phyloP scores from a whole-genome alignment of 345 rosid species.

The Syzygium grande region DNA sequence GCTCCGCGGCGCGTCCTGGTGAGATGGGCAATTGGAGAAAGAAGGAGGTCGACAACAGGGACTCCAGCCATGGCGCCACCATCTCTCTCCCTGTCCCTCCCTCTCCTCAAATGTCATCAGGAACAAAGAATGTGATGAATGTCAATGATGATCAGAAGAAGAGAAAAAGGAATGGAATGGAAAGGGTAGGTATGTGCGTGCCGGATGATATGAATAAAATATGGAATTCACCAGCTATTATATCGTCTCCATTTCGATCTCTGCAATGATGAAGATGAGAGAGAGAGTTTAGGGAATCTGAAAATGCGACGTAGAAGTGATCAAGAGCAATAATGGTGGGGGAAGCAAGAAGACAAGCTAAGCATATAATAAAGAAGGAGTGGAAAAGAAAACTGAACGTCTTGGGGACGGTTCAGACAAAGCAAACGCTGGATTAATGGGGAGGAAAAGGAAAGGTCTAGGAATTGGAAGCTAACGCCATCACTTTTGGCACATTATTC shows the following conservation, averaged over 20 bases:
- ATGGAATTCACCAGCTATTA: background rate
- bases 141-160: background rate
- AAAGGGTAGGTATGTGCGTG: background rate
- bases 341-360: background rate
- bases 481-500: background rate
- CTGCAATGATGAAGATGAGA: background rate
- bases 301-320: background rate
- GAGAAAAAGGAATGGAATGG: background rate
- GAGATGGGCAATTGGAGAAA: conserved; percentile 2
- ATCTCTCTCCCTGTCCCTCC: background rate
- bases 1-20: conserved; percentile 4
- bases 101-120: background rate
- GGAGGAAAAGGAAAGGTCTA: background rate
- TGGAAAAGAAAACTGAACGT: background rate
- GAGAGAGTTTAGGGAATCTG: background rate
- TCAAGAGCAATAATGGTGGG: background rate
- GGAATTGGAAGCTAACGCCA: background rate
- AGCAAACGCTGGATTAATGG: background rate
- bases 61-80: conserved; percentile 13
- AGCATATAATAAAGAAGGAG: background rate
- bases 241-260: background rate
- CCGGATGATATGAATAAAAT: background rate
- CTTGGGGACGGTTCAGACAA: conserved; percentile 1
- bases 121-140: background rate
- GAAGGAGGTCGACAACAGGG: conserved; percentile 7